Conservation (phyloP, 768 basidiomycete species). For the Nidularia pulvinata region DNA sequence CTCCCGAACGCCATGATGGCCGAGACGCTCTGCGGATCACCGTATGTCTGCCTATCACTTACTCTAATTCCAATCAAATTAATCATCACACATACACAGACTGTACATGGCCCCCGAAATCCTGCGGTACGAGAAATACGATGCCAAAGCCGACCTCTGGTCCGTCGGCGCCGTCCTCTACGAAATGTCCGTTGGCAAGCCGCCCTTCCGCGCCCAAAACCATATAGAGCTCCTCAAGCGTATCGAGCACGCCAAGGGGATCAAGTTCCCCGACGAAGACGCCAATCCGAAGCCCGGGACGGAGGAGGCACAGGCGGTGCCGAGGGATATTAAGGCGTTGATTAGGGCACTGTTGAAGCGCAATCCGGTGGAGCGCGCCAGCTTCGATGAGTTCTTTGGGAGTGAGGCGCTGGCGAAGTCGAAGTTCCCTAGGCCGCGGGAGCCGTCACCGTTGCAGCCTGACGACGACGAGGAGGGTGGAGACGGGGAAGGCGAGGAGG, state of each 20-base stretch:
- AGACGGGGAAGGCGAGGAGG: slow-evolving; percentile 11
- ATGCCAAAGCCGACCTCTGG: slow-evolving; percentile 98
- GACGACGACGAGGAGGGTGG: slow-evolving; percentile 16
- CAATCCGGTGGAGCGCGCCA: slow-evolving; percentile 80
- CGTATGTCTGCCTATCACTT: slow-evolving; percentile 53
- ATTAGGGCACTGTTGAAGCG: slow-evolving; percentile 85
- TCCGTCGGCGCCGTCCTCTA: slow-evolving; percentile 96
- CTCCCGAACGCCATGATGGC: slow-evolving; percentile 94
- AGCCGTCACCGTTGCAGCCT: slow-evolving; percentile 25
- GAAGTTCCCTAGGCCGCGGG: slow-evolving; percentile 66
- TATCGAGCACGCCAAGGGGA: slow-evolving; percentile 90
- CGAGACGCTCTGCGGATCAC: slow-evolving; percentile 97
- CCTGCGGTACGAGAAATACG: slow-evolving; percentile 94
- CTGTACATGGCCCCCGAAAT: slow-evolving; percentile 99
- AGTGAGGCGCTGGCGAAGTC: slow-evolving; percentile 76
- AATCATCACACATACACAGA: slow-evolving; percentile 29
- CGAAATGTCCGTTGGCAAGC: slow-evolving; percentile 92
- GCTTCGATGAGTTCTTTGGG: slow-evolving; percentile 91
- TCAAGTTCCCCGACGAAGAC: slow-evolving; percentile 95
- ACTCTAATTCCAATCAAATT: not conserved
- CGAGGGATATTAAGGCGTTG: slow-evolving; percentile 84
- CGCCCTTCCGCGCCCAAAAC: slow-evolving; percentile 95
- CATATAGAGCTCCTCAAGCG: slow-evolving; percentile 94
- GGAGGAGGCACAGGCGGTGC: slow-evolving; percentile 40
- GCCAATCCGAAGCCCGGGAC: slow-evolving; percentile 39